phyloP scores from a whole-genome alignment of 306 rosid species.

The Malus orientalis region DNA sequence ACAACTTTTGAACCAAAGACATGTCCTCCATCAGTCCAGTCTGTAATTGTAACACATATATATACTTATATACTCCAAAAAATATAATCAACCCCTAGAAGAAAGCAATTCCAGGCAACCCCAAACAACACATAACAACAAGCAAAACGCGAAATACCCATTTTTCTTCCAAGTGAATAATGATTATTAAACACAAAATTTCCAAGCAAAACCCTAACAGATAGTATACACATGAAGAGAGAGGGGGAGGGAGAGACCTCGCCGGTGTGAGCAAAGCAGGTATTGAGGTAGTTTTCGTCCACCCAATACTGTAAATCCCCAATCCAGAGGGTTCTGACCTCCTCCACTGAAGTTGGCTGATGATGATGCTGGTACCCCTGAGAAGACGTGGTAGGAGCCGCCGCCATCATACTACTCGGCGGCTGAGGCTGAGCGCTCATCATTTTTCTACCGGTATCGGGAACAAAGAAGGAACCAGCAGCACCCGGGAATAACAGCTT shows the following conservation, averaged over 20 bases:
- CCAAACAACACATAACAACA: neutral
- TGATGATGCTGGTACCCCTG: constrained; percentile 33
- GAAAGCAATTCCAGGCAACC: neutral
- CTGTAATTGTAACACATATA: neutral
- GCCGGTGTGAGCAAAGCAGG: constrained; percentile 80
- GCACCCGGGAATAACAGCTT: too few relatives aligned
- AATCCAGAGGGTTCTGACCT: constrained; percentile 86
- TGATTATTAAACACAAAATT: neutral
- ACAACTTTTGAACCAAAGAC: neutral
- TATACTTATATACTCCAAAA: neutral
- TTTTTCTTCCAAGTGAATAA: neutral
- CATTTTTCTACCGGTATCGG: neutral
- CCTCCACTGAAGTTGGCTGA: constrained; percentile 51
- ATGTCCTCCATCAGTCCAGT: neutral
- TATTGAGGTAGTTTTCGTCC: constrained; percentile 63
- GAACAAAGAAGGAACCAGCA: too few relatives aligned
- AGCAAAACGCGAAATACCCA: neutral
- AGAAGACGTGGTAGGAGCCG: constrained; percentile 16
- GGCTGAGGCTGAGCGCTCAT: constrained; percentile 7
- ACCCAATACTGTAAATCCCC: constrained; percentile 95
- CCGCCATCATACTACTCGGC: constrained; percentile 15
- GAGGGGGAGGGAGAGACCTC: constrained; percentile 34
- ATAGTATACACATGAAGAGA: neutral
- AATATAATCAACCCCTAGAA: neutral
- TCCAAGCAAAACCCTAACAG: neutral